A percentile compares a stretch with the other conserved stretches of the same genome.
Conservation (phyloP, 495 filamentous ascomycete species). For the Daldinia concentrica region DNA sequence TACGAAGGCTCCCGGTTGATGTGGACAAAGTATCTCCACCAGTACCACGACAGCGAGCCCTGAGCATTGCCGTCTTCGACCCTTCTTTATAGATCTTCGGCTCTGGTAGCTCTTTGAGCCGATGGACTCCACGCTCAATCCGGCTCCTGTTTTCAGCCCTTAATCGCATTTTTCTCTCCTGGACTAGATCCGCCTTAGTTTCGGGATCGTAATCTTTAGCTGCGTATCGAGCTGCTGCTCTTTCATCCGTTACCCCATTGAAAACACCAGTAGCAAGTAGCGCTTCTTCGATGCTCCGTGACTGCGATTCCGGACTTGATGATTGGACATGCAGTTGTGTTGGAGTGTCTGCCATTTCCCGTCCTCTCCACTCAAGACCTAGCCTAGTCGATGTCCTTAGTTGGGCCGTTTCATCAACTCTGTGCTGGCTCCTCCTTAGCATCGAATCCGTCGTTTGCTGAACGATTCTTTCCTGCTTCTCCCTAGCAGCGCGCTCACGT, state of each 20-base stretch:
- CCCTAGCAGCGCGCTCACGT: conserved; percentile 37
- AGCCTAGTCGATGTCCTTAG: conserved; percentile 30
- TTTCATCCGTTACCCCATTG: conserved; percentile 49
- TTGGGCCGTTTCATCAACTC: conserved; percentile 23
- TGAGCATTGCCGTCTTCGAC: conserved; percentile 43
- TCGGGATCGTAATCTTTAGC: conserved; percentile 29
- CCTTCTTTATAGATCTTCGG: conserved; percentile 35
- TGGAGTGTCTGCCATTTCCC: background rate
- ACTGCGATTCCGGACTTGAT: conserved; percentile 10
- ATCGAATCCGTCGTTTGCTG: conserved; percentile 41
- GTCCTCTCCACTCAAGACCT: conserved; percentile 4
- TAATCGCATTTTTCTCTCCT: conserved; percentile 28
- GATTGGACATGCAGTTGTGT: background rate
- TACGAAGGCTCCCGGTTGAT: conserved; percentile 43
- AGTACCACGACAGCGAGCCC: conserved; percentile 27
- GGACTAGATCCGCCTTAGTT: background rate
- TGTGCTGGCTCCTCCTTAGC: conserved; percentile 18
- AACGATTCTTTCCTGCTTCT: conserved; percentile 37
- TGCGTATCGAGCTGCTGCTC: conserved; percentile 45
- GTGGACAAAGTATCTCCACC: conserved; percentile 38
- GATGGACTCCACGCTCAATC: conserved; percentile 35
- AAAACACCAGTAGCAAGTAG: conserved; percentile 57
- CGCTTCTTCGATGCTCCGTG: conserved; percentile 49
- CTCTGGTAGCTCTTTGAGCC: conserved; percentile 37
- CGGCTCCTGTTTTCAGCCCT: conserved; percentile 41